phyloP scores from a whole-genome alignment of 1,139 yeast species.

The Saccharomyces hybrid region DNA sequence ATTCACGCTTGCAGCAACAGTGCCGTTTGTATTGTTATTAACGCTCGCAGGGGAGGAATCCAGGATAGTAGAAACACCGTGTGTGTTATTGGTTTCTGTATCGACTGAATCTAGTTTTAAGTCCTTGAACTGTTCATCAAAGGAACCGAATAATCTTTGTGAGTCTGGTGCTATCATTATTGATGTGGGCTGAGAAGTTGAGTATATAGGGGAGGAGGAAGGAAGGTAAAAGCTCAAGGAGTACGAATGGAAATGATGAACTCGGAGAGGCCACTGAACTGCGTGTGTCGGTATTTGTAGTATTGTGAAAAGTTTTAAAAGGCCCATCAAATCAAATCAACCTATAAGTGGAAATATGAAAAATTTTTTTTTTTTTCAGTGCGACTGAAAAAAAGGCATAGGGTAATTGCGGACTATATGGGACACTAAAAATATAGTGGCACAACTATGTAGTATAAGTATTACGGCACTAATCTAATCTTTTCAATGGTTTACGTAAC shows the following conservation, averaged over 20 bases:
- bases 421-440: neutral
- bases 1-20: constrained; percentile 2
- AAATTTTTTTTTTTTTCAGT: neutral
- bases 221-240: neutral
- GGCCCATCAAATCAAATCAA: neutral
- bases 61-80: neutral
- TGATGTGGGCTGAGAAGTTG: neutral
- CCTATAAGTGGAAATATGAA: neutral
- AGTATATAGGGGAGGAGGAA: neutral
- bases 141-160: neutral
- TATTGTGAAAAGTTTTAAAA: neutral
- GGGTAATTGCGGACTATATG: neutral
- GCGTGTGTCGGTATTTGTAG: neutral
- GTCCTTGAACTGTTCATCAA: neutral
- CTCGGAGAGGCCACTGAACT: neutral
- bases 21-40: neutral
- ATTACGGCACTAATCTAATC: neutral
- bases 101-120: neutral
- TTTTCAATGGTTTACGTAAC: neutral
- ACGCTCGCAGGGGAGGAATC: neutral
- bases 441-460: neutral
- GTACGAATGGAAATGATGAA: neutral
- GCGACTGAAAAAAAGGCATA: neutral
- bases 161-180: neutral
- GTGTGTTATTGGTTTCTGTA: neutral